Conservation (phyloP, 768 basidiomycete genomes). For the Boletus sp. region DNA sequence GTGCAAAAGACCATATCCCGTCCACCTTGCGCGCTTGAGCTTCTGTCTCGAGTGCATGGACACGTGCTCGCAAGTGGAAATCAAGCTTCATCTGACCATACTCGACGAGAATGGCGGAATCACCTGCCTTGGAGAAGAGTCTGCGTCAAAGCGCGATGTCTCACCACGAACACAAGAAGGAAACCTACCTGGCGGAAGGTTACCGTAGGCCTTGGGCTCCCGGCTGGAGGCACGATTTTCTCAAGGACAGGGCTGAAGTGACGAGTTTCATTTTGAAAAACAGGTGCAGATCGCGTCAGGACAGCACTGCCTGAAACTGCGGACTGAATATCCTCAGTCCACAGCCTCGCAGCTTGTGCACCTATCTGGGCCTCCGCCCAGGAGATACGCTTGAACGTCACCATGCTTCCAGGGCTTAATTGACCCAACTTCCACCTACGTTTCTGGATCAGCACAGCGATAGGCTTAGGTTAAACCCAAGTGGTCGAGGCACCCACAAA, state of each 20-base stretch:
- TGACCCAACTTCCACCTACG: constrained; percentile 68
- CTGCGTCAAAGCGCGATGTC: not conserved
- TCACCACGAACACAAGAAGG: not conserved
- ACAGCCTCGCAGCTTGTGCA: constrained; percentile 22
- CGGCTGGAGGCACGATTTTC: not conserved
- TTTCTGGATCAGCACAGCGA: not conserved
- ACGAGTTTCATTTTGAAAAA: not conserved
- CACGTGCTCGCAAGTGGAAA: constrained; percentile 49
- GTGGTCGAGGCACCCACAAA: constrained; percentile 34
- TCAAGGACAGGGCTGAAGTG: constrained; percentile 12
- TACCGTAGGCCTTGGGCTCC: constrained; percentile 31
- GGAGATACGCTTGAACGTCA: constrained; percentile 51
- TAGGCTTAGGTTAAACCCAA: not conserved
- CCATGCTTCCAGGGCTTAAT: constrained; percentile 50
- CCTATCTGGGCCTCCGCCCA: constrained; percentile 38
- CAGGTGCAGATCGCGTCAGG: not conserved
- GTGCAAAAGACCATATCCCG: constrained; percentile 43
- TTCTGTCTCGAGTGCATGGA: constrained; percentile 52
- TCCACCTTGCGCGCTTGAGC: constrained; percentile 30
- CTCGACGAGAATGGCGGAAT: constrained; percentile 60
- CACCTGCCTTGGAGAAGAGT: constrained; percentile 48
- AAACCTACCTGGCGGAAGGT: constrained; percentile 51
- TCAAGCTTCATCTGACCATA: constrained; percentile 56
- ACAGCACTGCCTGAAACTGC: not conserved
- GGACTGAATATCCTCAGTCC: constrained; percentile 29